Base-by-base conservation (phyloP, 441 rosid genomes). In the Pelargonium myrrhifolium region DNA sequence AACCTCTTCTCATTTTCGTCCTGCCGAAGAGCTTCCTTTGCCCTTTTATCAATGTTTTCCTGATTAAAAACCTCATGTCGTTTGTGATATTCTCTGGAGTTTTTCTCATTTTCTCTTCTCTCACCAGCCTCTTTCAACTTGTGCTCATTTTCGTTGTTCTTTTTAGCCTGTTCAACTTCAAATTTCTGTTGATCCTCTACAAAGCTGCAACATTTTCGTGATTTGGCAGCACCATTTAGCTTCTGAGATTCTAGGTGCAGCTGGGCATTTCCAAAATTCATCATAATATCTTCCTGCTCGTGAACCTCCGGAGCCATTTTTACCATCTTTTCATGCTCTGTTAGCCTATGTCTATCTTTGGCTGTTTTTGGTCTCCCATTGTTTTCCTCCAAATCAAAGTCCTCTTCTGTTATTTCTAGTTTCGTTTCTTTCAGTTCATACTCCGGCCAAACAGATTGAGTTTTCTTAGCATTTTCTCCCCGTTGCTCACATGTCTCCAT, bases 401-500 rank as follows among this genome's bases (percentile, higher is more conserved):
- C 70, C 70, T 78, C 83, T 51, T 73, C 71, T 15, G 77, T 55
- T 65, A 61, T 59, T 55, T 67, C 59, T 62, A 72, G 21, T 37
- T 70, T 70, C 43, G 42, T 71, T 73, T 75, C 73, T 64, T 42
- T 68, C 69, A 72, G 64, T 64, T 64, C 71, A 51, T 18, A 51
- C 74, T 63, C 76, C 71, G 66, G 77, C 75, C 73, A 53, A 56
- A 64, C 70, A 64, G 68, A 65, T 73, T 75, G 71, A 53, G 51
- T 71, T 67, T 68, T 75, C 70, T 39, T 20, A 61, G 42, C 76
- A 70, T 56, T 75, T 62, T 65, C 78, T 62, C 37, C 70, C 14
- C 63, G 82, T 72, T 64, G 78, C 76, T 74, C 80, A 70, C 76
- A 49, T 42, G 66, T 74, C 65, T 76, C 85, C 9, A 8, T 69